phyloP scores from a whole-genome alignment of 257 asterid species.

The Jaltomata sinuosa region DNA sequence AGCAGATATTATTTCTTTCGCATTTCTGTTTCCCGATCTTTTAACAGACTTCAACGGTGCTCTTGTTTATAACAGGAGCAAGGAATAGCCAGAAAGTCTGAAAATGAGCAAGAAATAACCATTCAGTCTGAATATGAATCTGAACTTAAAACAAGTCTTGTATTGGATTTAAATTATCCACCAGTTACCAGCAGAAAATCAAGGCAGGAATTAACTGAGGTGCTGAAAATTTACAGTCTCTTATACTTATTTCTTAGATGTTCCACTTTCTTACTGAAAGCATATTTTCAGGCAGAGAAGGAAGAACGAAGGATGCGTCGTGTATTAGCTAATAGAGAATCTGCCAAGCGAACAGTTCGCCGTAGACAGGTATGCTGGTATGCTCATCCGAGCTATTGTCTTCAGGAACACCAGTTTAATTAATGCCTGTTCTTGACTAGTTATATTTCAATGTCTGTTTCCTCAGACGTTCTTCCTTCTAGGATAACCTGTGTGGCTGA shows the following conservation, averaged over 20 bases:
- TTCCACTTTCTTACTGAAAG: neutral
- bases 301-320: slow-evolving; percentile 54
- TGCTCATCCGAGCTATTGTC: neutral
- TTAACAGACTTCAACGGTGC: neutral
- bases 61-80: slow-evolving; percentile 21
- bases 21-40: neutral
- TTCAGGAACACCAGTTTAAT: neutral
- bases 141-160: neutral
- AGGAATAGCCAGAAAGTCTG: neutral
- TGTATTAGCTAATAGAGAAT: slow-evolving; percentile 75
- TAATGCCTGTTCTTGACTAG: neutral
- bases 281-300: slow-evolving; percentile 45
- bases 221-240: neutral
- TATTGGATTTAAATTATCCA: slow-evolving; percentile 13
- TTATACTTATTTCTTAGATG: neutral
- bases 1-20: neutral
- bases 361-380: slow-evolving; percentile 57
- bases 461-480: neutral
- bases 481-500: neutral
- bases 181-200: slow-evolving; percentile 20
- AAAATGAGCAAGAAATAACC: neutral
- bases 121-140: slow-evolving; percentile 1
- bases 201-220: slow-evolving; percentile 39
- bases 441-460: neutral
- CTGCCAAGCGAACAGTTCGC: slow-evolving; percentile 75